Evolutionary conservation across 2,329 filamentous ascomycete genomes (phyloP), one percentile per base, ranked within the genome.

Genomic region (Botrytis cinerea): DNA sequence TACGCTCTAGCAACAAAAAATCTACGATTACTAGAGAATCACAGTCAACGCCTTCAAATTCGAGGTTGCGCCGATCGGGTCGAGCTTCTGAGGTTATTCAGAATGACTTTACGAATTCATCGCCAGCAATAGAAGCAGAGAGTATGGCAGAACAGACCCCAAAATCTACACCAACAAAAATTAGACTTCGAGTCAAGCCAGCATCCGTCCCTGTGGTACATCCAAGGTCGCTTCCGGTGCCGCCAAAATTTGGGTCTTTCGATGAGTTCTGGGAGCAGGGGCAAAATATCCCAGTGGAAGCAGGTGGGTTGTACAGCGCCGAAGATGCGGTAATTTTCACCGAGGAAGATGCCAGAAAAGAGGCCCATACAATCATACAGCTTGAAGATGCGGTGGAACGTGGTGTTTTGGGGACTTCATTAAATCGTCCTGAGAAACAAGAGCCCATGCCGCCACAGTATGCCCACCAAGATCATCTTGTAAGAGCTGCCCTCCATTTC

Each of bases 401-500:
- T 25, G 93, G 94, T 2, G 81, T 94, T 6, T 85, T 98, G 43
- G 94, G 92, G 69, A 84, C 87, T 71, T 89, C 90, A 74, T 84
- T 91, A 38, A 96, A 93, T 78, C 86, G 90, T 28, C 92, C 93
- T 0, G 93, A 96, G 75, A 85, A 89, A 20, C 87, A 87, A 46
- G 85, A 84, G 74, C 90, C 93, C 73, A 92, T 97, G 78, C 93
- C 93, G 0, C 88, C 90, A 79, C 93, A 96, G 79, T 98, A 93
- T 85, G 90, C 92, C n/a, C 94, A 97, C 77, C 88, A 90, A 80
- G 95, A 98, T 79, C 93, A 98, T 80, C 86, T 98, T 71, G 86
- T 92, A 63, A 91, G 91, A 64, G 95, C 97, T 75, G 91, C 92
- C 74, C 80, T 91, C 20, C 92, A 95, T 78, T 95, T 98, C 78